Base-by-base conservation (phyloP, 441 rosid genomes). In the Manihot esculenta region DNA sequence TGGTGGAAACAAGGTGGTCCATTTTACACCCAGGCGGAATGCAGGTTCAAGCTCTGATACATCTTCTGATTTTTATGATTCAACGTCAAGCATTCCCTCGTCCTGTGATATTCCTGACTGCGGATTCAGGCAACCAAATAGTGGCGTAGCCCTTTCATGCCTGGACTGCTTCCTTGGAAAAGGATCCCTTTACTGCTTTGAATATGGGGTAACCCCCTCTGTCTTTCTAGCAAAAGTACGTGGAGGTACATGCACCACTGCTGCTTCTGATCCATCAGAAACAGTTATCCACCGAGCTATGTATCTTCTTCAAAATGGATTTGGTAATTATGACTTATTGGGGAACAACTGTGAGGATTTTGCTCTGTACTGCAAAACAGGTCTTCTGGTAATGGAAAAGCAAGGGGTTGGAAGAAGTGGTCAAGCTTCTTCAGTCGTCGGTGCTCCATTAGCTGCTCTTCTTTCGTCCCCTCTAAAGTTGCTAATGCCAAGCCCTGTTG, bases 1-100 rank as follows among this genome's bases (percentile, higher is more conserved):
- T 15, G 99, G 99, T 49, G 99, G 98, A 78, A 89, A 93, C 89
- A 94, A 94, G 81, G 97, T 94, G 76, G 98, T 94, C 72, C 99
- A 94, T 70, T 94, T 94, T 78, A 85, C 89, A 73, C 98, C 97
- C 35, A 87, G 88, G 72, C 72, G 69, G 27, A 84, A 78, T 62
- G 56, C 79, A 11, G 76, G 80, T 75, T 76, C 85, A 50, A 73
- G 76, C 63, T 24, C 71, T 3, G 85, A 78, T 65, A 44, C 85
- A 51, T 75, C 87, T 35, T 35, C 41, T 10, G 81, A 85, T 21
- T 54, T 73, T 38, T 71, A 77, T 45, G 84, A 87, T 60, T 67
- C 86, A 35, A 20, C 69, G 74, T 75, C 79, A 18, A 79, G 68
- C 47, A 69, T 81, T 35, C 67, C 73, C 50, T 79, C 88, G 23